These are phyloP conservation scores for Butyriboletus appendiculatus DNA, from an alignment of 1,284 basidiomycete species.

Conservation along the genomic window DNA sequence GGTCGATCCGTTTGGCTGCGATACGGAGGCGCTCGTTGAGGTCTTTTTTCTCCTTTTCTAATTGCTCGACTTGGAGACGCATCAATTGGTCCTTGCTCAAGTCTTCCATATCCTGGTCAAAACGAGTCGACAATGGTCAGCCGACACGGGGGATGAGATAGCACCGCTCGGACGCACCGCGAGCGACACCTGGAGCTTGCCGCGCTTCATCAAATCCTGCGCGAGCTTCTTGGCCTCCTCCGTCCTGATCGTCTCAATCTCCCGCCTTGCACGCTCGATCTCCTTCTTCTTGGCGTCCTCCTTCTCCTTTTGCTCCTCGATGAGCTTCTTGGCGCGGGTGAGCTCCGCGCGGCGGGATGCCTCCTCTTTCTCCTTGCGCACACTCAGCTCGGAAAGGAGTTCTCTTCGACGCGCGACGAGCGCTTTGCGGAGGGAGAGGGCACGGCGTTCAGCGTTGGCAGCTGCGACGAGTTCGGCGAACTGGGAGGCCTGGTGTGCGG, in stretches of 20 bases:
- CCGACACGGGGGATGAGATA: neutral
- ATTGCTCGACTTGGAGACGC: constrained; percentile 89
- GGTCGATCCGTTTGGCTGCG: constrained; percentile 90
- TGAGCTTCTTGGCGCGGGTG: constrained; percentile 70
- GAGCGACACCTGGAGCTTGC: constrained; percentile 84
- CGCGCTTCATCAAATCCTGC: constrained; percentile 82
- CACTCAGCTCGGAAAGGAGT: constrained; percentile 83
- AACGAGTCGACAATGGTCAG: neutral
- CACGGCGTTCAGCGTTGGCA: constrained; percentile 74
- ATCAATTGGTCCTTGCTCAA: constrained; percentile 90
- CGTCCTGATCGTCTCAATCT: constrained; percentile 81
- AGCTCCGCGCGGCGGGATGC: constrained; percentile 78
- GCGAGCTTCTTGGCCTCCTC: constrained; percentile 93
- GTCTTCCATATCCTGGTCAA: constrained; percentile 70
- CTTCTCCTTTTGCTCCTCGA: constrained; percentile 63
- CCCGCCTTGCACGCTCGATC: constrained; percentile 75
- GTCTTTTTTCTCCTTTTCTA: constrained; percentile 97
- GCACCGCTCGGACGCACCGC: constrained; percentile 51
- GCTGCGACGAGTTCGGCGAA: constrained; percentile 57
- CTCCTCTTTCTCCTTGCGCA: constrained; percentile 91
- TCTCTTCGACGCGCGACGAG: constrained; percentile 89
- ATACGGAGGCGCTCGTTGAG: constrained; percentile 84
- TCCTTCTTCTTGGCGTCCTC: constrained; percentile 78
- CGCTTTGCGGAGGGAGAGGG: constrained; percentile 73
- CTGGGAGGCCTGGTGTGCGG: constrained; percentile 55